Evolutionary conservation across 2,329 filamentous ascomycete species (phyloP), one percentile per base, ranked within the genome.

Genomic region (Cladorrhinum sp.): DNA sequence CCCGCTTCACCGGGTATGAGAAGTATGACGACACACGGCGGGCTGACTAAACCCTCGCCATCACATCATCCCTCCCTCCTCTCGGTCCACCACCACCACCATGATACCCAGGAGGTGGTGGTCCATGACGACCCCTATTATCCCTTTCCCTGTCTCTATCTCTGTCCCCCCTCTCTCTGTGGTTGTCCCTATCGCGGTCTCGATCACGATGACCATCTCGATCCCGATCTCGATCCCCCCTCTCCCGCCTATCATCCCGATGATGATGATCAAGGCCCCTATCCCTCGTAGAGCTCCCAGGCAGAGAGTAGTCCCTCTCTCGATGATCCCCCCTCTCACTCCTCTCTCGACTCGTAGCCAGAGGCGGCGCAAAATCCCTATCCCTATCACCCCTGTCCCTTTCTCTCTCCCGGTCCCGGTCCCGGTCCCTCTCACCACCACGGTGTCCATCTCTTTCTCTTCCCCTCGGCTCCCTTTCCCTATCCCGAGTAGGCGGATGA

Each of bases 141-240:
- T 63, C 59, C 4, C 50, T 27, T 6, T 61, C 61, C 23, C 58
- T 49, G 25, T 58, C 53, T 4, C 52, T 53, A 25, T 56, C 56
- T 8, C 49, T 18, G 20, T 45, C 29, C 29, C 29, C 13, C 24
- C 32, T 25, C n/a, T n/a, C n/a, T n/a, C n/a, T n/a, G n/a, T n/a
- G n/a, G n/a, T n/a, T n/a, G n/a, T n/a, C n/a, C n/a, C n/a, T n/a
- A n/a, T n/a, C n/a, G n/a, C n/a, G 38, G 16, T 60, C 58, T 18
- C 58, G 18, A 22, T 54, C 52, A 25, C 48, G 48, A 22, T 54
- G 36, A 41, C 51, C 29, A 12, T 50, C 51, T 45, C 32, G 7
- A 1, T n/a, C 22, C 16, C 12, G 20, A 20, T 55, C 20, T n/a
- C 23, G 10, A 13, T 41, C 53, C 36, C 16, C 41, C 4, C 41